Evolutionary conservation across 139 green algal species (phyloP).

Genomic region (Dunaliella primolecta): DNA sequence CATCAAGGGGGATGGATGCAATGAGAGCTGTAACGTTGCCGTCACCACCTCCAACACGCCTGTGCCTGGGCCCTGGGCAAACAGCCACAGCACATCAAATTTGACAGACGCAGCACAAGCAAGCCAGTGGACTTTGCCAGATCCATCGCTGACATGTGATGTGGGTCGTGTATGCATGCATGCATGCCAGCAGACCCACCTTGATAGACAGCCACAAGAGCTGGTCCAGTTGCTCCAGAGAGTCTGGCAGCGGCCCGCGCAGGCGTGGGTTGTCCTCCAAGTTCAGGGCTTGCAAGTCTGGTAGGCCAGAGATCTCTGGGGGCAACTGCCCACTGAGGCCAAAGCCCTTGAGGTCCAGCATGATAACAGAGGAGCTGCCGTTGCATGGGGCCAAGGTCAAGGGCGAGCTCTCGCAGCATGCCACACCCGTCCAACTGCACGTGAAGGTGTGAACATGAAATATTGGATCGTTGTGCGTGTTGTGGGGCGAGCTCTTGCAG

Average conservation of each 20-base stretch:
- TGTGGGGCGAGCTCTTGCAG: too few relatives aligned
- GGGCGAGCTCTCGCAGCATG: slow-evolving; percentile 20
- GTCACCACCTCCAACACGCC: not conserved
- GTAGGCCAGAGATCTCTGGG: not conserved
- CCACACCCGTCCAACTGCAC: slow-evolving; percentile 26
- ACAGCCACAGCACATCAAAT: too few relatives aligned
- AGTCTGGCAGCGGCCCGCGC: not conserved
- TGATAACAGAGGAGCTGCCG: not conserved
- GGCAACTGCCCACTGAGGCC: slow-evolving; percentile 23
- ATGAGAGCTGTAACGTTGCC: not conserved
- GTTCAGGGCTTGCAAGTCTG: slow-evolving; percentile 13
- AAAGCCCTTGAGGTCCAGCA: slow-evolving; percentile 17
- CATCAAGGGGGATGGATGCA: not conserved
- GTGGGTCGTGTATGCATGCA: not conserved
- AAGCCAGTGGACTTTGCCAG: not conserved
- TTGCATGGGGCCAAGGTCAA: slow-evolving; percentile 18
- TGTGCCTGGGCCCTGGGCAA: not conserved
- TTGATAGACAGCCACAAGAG: slow-evolving; percentile 35
- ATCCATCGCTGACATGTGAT: not conserved
- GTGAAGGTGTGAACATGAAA: too few relatives aligned
- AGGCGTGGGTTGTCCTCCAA: slow-evolving; percentile 26
- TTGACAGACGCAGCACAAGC: not conserved
- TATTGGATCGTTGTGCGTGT: too few relatives aligned
- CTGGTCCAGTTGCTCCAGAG: not conserved
- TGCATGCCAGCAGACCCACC: not conserved